Evolutionary conservation across 139 green algal genomes (phyloP), one percentile per base, ranked within the genome.

Genomic region (Chlorella sp.): DNA sequence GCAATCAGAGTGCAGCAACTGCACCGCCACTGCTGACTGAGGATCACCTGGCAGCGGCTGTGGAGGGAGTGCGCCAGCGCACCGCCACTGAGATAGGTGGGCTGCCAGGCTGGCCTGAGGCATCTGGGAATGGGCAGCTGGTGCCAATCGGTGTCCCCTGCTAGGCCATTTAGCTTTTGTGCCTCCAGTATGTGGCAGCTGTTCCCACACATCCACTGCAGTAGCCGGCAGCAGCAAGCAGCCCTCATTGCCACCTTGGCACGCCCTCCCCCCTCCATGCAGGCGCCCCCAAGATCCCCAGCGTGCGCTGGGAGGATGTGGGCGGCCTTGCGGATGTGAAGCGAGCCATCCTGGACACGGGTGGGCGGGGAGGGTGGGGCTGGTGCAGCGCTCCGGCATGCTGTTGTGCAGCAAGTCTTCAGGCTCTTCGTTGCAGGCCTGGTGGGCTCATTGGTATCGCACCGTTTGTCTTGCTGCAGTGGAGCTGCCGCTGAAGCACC

Each of bases 281-380:
- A 76, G 69, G 95, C 3, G 93, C 92, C 1, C 90, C 90, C 38
- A 83, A 81, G n/a, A 87, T 87, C 68, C 84, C 96, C 15, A 88
- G 96, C 82, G 96, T 99, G 51, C 78, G 74, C 30, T 99, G 96
- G 96, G 93, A 96, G 34, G 96, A 99, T 86, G 94, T 99, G 15
- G 96, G 96, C 1, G 96, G 96, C 0, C 88, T 99, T 75, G 93
- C 95, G 64, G 92, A 95, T 32, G 93, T 95, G 55, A 98, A 98
- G 89, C 38, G 74, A n/a, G 85, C 91, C n/a, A 95, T 98, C 63
- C 88, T 97, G 36, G 96, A 99, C 87, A 98, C 96, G 0, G 63
- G 74, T 63, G 41, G 30, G 55, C 26, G 44, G 38, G 82, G 3
- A 25, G 51, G 30, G 0, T 17, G 70, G 1, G 30, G n/a, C n/a